phyloP scores from a whole-genome alignment of 345 rosid genomes.

The Streptanthus diversifolius region DNA sequence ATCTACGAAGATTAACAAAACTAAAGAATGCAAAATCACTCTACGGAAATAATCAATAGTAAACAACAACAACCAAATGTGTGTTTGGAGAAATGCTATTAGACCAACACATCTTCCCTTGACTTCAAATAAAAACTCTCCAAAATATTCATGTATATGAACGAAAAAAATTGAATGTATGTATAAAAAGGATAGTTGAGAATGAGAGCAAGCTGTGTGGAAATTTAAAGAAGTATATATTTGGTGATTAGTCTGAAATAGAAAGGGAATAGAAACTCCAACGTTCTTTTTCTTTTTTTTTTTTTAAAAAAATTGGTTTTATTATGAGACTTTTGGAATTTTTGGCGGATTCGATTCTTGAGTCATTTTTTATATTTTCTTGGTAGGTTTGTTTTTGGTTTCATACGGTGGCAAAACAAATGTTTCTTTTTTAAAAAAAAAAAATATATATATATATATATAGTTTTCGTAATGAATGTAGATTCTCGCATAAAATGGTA shows the following conservation, averaged over 20 bases:
- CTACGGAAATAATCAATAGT: background rate
- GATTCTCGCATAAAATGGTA: background rate
- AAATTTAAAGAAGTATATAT: constrained; percentile 16
- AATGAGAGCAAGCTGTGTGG: constrained; percentile 29
- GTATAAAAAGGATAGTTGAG: constrained; percentile 14
- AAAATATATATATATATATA: too few species aligned
- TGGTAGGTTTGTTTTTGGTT: constrained; percentile 25
- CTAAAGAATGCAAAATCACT: background rate
- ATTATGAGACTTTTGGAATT: background rate
- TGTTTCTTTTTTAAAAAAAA: background rate
- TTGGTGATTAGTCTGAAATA: constrained; percentile 24
- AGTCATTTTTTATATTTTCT: background rate
- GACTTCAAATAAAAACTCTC: background rate
- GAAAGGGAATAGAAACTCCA: constrained; percentile 32
- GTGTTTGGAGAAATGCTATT: background rate
- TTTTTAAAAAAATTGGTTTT: background rate
- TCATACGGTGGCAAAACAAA: constrained; percentile 11
- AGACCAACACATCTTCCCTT: constrained; percentile 9
- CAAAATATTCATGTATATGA: background rate
- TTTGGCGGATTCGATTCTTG: constrained; percentile 18
- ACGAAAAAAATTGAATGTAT: background rate
- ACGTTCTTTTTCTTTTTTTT: constrained; percentile 22
- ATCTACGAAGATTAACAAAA: background rate
- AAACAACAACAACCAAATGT: background rate
- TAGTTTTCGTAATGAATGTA: background rate